Conservation (phyloP, 208 protist species). For the Wallacemonas sp. region DNA sequence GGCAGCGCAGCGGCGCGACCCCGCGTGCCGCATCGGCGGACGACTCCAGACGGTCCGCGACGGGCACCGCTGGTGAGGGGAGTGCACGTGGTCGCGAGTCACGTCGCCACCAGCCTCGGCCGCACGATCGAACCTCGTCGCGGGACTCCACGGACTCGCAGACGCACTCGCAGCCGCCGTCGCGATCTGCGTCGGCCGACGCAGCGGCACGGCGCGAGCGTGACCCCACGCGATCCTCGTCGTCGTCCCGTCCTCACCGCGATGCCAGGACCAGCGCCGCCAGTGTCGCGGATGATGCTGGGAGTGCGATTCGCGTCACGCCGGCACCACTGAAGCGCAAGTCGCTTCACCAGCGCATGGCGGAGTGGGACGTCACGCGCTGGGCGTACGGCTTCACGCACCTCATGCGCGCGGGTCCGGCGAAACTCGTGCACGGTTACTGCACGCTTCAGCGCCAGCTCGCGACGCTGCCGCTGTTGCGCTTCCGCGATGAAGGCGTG, state of each 20-base stretch:
- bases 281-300: background rate
- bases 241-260: background rate
- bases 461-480: conserved; percentile 58
- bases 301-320: background rate
- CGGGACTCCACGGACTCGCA: background rate
- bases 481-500: conserved; percentile 35
- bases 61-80: conserved; percentile 16
- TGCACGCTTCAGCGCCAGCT: conserved; percentile 67
- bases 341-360: conserved; percentile 20
- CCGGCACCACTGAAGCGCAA: background rate
- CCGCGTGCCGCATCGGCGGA: conserved; percentile 1
- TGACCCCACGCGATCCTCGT: background rate
- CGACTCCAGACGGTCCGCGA: conserved; percentile 3
- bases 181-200: background rate
- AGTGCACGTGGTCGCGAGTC: background rate
- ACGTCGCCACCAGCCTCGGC: background rate
- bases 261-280: too few relatives aligned
- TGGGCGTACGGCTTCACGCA: conserved; percentile 45
- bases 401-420: conserved; percentile 67
- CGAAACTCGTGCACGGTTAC: conserved; percentile 56
- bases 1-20: conserved; percentile 25
- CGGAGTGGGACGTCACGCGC: conserved; percentile 36
- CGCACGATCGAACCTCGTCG: background rate
- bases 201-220: background rate
- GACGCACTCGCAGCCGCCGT: too few relatives aligned